A percentile compares a stretch with the other conserved stretches of the same genome.
phyloP scores from a whole-genome alignment of 148 eudicot genomes.

The Linanthus parryae region DNA sequence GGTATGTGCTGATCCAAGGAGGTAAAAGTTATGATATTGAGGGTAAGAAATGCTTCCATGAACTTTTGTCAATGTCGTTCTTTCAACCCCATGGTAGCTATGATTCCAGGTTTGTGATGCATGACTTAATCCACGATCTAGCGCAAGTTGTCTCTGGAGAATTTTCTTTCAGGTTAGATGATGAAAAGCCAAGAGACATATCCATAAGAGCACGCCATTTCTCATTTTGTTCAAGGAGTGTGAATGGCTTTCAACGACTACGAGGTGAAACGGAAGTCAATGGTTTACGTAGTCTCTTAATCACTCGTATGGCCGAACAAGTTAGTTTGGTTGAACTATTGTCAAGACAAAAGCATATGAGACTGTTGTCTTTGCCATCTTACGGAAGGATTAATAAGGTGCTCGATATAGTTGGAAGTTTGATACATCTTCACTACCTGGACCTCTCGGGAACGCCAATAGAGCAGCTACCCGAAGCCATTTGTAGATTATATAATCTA shows the following conservation, averaged over 20 bases:
- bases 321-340: background rate
- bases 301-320: background rate
- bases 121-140: constrained; percentile 23
- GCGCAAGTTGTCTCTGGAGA: constrained; percentile 9
- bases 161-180: background rate
- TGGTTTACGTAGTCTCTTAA: constrained; percentile 9
- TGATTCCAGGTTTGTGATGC: too few relatives aligned
- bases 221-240: constrained; percentile 2
- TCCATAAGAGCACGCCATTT: constrained; percentile 1
- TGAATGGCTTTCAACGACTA: constrained; percentile 1
- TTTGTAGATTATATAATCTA: background rate
- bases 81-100: constrained; percentile 21
- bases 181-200: background rate
- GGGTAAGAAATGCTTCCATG: constrained; percentile 12
- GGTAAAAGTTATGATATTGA: constrained; percentile 12
- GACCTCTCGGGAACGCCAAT: background rate
- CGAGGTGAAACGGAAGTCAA: background rate
- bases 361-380: background rate
- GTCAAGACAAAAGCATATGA: background rate
- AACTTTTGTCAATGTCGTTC: constrained; percentile 19
- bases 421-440: constrained; percentile 5
- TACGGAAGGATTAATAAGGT: background rate
- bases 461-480: background rate
- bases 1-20: constrained; percentile 4
- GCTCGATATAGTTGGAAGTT: constrained; percentile 1